A percentile compares a stretch with the other conserved stretches of the same genome.
These are phyloP conservation scores for Syzygium aqueum DNA, from an alignment of 345 rosid species.

Conservation along the genomic window DNA sequence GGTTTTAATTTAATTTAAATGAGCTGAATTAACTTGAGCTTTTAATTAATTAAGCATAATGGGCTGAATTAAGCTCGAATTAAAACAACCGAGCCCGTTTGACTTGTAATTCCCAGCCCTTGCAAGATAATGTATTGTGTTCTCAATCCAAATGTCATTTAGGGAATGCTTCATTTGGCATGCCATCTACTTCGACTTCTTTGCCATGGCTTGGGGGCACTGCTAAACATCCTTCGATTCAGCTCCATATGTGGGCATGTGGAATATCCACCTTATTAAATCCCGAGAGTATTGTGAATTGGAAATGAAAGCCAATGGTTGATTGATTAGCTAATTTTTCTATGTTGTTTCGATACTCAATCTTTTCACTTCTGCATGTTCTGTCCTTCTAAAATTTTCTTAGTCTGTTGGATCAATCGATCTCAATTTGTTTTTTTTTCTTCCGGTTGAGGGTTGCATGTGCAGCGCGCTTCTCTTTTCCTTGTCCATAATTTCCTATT, in stretches of 20 bases:
- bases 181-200: constrained; percentile 12
- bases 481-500: background rate
- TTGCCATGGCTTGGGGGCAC: constrained; percentile 7
- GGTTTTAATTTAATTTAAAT: no score
- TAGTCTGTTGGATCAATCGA: background rate
- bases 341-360: background rate
- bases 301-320: background rate
- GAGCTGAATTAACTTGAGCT: no score
- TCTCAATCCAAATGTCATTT: background rate
- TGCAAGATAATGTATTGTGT: background rate
- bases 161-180: constrained; percentile 24
- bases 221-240: constrained; percentile 11
- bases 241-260: constrained; percentile 56
- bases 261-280: constrained; percentile 61
- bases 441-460: background rate
- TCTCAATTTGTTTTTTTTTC: background rate
- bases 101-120: no score
- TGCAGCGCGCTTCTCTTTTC: background rate
- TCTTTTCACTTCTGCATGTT: background rate
- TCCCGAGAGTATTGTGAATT: constrained; percentile 40
- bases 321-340: no score
- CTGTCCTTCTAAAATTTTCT: background rate
- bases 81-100: no score
- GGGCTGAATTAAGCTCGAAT: no score
- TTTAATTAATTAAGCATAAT: no score